Evolutionary conservation across 331 rosid species (phyloP).

Genomic region (Rosa hybrid): DNA sequence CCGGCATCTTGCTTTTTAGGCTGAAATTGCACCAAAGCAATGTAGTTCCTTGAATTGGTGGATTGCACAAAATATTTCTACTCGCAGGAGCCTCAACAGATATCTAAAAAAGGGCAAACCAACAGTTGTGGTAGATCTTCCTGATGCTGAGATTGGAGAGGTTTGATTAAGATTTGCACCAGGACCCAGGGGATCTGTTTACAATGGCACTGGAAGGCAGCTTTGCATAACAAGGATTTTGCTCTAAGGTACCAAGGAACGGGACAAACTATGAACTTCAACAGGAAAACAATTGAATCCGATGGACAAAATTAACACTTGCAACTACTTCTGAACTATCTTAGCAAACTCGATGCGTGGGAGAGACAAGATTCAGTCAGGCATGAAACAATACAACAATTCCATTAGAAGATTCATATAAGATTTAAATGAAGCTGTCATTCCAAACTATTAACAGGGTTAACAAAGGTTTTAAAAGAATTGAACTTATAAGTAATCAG

Average conservation of each 20-base stretch:
- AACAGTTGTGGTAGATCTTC: constrained; percentile 75
- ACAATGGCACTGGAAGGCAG: constrained; percentile 94
- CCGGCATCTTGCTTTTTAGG: not conserved
- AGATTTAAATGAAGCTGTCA: not conserved
- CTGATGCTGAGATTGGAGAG: constrained; percentile 74
- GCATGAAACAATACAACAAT: too few relatives aligned
- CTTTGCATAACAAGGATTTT: constrained; percentile 76
- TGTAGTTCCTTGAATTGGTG: not conserved
- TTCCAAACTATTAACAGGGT: constrained; percentile 2
- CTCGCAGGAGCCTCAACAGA: constrained; percentile 30
- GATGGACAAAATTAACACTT: not conserved
- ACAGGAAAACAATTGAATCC: not conserved
- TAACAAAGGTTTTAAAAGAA: not conserved
- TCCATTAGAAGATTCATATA: not conserved
- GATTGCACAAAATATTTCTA: not conserved
- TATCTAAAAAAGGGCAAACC: constrained; percentile 34
- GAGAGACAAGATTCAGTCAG: not conserved
- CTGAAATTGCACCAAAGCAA: not conserved
- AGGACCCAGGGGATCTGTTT: constrained; percentile 91
- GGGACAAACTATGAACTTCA: not conserved
- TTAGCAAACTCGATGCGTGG: not conserved
- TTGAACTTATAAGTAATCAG: not conserved
- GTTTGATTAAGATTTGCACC: constrained; percentile 84
- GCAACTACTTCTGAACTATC: not conserved
- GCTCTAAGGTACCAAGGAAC: constrained; percentile 64